Evolutionary conservation across 352 stramenopile species (phyloP), one percentile per base, ranked within the genome.

Genomic region (Achlya hypogyna): DNA sequence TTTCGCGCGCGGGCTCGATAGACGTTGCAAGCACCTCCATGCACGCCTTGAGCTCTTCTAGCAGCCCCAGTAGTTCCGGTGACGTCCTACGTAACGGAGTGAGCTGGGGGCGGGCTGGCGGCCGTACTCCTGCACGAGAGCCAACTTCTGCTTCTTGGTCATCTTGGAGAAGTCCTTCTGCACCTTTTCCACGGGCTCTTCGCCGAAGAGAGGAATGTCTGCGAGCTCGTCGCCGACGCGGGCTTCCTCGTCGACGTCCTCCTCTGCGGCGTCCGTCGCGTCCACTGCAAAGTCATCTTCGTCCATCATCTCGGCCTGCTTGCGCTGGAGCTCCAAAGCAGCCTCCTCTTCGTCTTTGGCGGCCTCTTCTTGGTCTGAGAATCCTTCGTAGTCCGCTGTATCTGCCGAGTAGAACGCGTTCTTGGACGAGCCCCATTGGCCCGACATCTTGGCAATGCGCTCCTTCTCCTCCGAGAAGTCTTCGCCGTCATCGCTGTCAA

Each of bases 331-430:
- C 64, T 95, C 86, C 4, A 95, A 63, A 43, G 86, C 86, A 16
- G 84, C 86, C 54, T 87, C 81, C 53, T 95, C 86, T 75, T 95
- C 86, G 43, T 95, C 86, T 51, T 88, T 85, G 27, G 53, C 53
- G 2, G 82, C 84, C 18, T 76, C 74, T 49, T 92, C 86, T 52
- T 92, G 82, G 67, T 92, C 85, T 27, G 77, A 89, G 35, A 91
- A 82, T 8, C 91, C 52, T 54, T 94, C 85, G 51, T 84, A 92
- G 69, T 92, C 83, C 27, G 79, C 84, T 35, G 83, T 92, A 54
- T 95, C 86, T 1, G 86, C 84, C 22, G 84, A 93, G 74, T 95
- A 95, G 47, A 88, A 95, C 23, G 76, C 90, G 67, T 89, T 89
- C 67, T 88, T 87, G n/a, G 78, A 86, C 69, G 87, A 90, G 70